Conservation (phyloP, 129 eudicot species). For the Cynara cardunculus region DNA sequence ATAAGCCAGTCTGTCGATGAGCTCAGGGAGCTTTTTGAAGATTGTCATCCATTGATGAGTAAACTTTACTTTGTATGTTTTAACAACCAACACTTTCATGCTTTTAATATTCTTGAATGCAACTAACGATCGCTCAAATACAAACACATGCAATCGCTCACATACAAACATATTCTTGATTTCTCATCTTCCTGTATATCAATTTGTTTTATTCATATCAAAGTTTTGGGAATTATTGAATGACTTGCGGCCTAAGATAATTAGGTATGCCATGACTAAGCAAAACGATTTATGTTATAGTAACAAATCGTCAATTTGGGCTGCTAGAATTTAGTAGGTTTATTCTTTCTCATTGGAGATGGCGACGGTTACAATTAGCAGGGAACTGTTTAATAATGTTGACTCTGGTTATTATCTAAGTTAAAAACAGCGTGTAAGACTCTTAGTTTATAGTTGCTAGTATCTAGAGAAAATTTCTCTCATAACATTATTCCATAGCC, state of each 20-base stretch:
- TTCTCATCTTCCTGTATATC: neutral
- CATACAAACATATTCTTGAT: neutral
- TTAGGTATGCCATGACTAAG: neutral
- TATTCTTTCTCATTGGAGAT: neutral
- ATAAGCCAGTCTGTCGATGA: constrained; percentile 61
- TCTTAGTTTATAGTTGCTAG: neutral
- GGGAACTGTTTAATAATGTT: neutral
- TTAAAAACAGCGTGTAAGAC: too few relatives aligned
- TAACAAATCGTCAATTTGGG: neutral
- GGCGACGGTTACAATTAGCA: neutral
- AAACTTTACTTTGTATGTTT: constrained; percentile 84
- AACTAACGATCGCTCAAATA: neutral
- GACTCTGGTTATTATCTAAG: neutral
- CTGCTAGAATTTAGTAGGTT: neutral
- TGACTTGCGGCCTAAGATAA: neutral
- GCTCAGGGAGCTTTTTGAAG: constrained; percentile 59
- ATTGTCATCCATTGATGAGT: constrained; percentile 74
- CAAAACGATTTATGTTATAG: neutral
- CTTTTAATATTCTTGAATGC: neutral
- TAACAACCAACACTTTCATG: neutral
- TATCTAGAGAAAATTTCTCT: neutral
- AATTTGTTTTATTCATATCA: neutral
- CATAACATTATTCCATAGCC: neutral
- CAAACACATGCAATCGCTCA: neutral
- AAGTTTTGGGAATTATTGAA: neutral